A percentile compares a stretch with the other conserved stretches of the same genome.
Evolutionary conservation across 2,329 filamentous ascomycete genomes (phyloP).

Genomic region (Ophiostoma perfectum): DNA sequence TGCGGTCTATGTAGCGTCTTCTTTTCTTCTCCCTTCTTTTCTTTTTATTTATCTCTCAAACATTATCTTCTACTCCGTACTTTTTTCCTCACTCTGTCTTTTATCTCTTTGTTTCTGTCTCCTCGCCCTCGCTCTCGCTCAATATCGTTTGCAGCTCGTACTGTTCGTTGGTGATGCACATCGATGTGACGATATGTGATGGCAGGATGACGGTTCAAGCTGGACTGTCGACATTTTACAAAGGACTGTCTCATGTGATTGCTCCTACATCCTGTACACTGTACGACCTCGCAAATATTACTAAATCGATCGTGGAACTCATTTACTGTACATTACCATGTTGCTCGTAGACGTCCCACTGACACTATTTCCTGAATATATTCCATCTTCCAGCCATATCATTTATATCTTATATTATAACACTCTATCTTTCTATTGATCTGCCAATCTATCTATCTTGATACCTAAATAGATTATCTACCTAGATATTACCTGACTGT

Average conservation of each 20-base stretch:
- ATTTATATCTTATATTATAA: too few species aligned
- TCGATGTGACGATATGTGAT: constrained; percentile 2
- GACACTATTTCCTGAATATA: not conserved
- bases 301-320: not conserved
- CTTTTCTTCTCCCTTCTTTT: not conserved
- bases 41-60: too few species aligned
- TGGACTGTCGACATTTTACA: not conserved
- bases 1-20: not conserved
- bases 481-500: too few species aligned
- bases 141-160: not conserved
- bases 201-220: not conserved
- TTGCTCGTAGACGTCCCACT: not conserved
- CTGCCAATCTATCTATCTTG: too few species aligned
- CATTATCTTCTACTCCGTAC: too few species aligned
- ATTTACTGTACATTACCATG: not conserved
- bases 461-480: too few species aligned
- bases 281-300: constrained; percentile 1
- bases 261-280: too few species aligned
- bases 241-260: not conserved
- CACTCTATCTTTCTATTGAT: too few species aligned
- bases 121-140: not conserved
- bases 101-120: too few species aligned
- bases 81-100: too few species aligned
- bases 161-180: not conserved
- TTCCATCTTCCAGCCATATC: not conserved